phyloP scores from a whole-genome alignment of 2,329 filamentous ascomycete genomes.

The Mariannaea elegans region DNA sequence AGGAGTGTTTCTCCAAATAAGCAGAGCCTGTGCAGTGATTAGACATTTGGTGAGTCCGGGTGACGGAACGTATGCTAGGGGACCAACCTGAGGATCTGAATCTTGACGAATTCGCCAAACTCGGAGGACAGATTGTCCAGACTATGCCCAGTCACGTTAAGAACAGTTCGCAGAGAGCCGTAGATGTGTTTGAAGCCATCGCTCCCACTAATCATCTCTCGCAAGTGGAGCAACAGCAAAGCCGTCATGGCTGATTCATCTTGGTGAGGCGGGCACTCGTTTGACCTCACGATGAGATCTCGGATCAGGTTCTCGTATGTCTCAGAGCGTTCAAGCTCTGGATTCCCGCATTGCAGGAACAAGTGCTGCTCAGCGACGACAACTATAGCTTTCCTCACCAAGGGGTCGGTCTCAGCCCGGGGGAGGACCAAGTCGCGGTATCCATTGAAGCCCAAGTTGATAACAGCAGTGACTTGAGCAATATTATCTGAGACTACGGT shows the following conservation, averaged over 20 bases:
- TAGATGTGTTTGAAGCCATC: slow-evolving; percentile 35
- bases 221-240: slow-evolving; percentile 28
- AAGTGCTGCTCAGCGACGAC: slow-evolving; percentile 33
- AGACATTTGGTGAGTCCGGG: not conserved
- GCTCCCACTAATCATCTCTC: slow-evolving; percentile 36
- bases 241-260: slow-evolving; percentile 35
- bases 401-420: slow-evolving; percentile 30
- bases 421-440: slow-evolving; percentile 32
- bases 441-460: slow-evolving; percentile 37
- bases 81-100: slow-evolving; percentile 30
- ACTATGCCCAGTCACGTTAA: slow-evolving; percentile 23
- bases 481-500: slow-evolving; percentile 33
- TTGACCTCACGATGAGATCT: slow-evolving; percentile 28
- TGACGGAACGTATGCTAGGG: too few species aligned
- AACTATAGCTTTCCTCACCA: slow-evolving; percentile 31
- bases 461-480: slow-evolving; percentile 33
- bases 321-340: slow-evolving; percentile 16
- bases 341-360: slow-evolving; percentile 23
- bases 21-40: slow-evolving; percentile 19
- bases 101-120: slow-evolving; percentile 30
- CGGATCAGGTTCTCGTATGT: slow-evolving; percentile 26
- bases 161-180: slow-evolving; percentile 27
- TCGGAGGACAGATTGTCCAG: slow-evolving; percentile 15
- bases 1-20: slow-evolving; percentile 34
- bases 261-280: slow-evolving; percentile 31